phyloP scores from a whole-genome alignment of 2,329 filamentous ascomycete genomes.

The Golovinomyces cichoracearum region DNA sequence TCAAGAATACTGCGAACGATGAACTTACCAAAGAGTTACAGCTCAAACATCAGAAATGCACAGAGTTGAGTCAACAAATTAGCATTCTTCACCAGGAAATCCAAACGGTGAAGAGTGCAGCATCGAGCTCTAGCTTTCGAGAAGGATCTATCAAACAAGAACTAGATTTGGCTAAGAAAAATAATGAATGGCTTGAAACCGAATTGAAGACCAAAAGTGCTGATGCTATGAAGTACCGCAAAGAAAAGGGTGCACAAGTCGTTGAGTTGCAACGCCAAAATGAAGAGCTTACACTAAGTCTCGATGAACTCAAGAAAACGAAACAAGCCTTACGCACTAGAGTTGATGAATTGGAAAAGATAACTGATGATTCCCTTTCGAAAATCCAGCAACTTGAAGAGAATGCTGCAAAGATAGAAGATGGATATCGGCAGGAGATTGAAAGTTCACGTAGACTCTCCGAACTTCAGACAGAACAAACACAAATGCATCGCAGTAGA shows the following conservation, averaged over 20 bases:
- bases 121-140: constrained; percentile 62
- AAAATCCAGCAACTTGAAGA: constrained; percentile 72
- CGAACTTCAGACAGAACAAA: constrained; percentile 54
- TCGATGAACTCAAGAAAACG: constrained; percentile 52
- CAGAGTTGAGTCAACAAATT: constrained; percentile 62
- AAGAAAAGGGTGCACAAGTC: constrained; percentile 79
- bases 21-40: constrained; percentile 65
- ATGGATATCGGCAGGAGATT: constrained; percentile 66
- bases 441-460: constrained; percentile 59
- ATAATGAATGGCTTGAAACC: constrained; percentile 76
- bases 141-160: constrained; percentile 80
- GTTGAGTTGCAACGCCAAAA: constrained; percentile 68
- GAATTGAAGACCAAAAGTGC: constrained; percentile 76
- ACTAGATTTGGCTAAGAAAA: constrained; percentile 63
- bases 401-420: constrained; percentile 52
- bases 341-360: constrained; percentile 59
- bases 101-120: constrained; percentile 55
- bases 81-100: constrained; percentile 58
- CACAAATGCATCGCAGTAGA: constrained; percentile 43
- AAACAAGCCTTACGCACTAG: constrained; percentile 60
- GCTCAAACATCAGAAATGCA: constrained; percentile 64
- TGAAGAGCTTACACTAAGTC: constrained; percentile 54
- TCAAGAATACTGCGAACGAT: constrained; percentile 68
- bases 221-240: constrained; percentile 71
- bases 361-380: constrained; percentile 58